Conservation (phyloP, 2,329 filamentous ascomycete genomes). For the Xylariaceae sp. region DNA sequence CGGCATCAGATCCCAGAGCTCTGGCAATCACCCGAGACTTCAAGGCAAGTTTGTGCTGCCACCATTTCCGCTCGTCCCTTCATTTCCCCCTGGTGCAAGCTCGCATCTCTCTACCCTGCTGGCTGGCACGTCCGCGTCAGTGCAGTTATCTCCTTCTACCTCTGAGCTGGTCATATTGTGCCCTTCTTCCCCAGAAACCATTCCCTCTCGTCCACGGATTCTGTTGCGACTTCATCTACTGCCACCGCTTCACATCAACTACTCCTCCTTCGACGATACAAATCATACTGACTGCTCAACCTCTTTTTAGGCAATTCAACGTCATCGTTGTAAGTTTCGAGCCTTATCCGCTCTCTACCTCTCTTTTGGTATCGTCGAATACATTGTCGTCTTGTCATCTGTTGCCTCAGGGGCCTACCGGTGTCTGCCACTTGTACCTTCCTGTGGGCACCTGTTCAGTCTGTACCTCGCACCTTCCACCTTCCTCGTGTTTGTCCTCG, state of each 20-base stretch:
- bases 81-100: neutral
- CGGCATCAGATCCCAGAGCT: neutral
- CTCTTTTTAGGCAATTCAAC: neutral
- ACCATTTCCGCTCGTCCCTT: constrained; percentile 3
- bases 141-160: neutral
- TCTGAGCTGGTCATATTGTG: neutral
- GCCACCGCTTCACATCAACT: neutral
- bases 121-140: neutral
- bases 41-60: neutral
- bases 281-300: neutral
- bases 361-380: neutral
- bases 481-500: neutral
- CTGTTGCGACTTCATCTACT: neutral
- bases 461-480: neutral
- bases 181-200: neutral
- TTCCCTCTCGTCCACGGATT: neutral
- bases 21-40: neutral
- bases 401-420: neutral
- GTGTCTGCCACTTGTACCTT: neutral
- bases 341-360: neutral
- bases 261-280: no score
- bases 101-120: neutral
- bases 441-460: neutral
- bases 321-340: neutral
- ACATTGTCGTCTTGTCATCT: neutral